Evolutionary conservation across 345 rosid genomes (phyloP), one percentile per base, ranked within the genome.

Genomic region (Eucalyptus lansdowneana): DNA sequence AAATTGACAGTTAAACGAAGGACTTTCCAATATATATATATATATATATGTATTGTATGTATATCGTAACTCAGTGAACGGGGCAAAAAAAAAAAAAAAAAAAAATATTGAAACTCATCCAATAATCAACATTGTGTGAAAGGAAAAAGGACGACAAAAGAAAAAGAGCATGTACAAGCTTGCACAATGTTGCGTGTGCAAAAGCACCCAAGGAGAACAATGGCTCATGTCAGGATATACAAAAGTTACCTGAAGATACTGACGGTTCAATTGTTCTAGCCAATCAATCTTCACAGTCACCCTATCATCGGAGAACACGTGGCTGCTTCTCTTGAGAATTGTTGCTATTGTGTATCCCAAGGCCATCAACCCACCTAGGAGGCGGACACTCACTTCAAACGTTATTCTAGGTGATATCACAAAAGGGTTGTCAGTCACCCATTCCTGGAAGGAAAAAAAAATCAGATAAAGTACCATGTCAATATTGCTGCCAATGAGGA

Each of bases 341-440:
- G 99, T 89, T 88, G 99, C 97, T 93, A 98, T 97, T 81, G 99
- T 98, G 92, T 98, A 98, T 90, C 99, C 99, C 92, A 98, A 89
- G 67, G 99, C 98, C 99, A 98, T 98, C 86, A 98, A 95, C 90
- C 99, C 99, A 91, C 99, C 99, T 87, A 98, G 99, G 89, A 98
- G 98, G 86, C 99, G 98, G 87, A 98, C 99, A 58, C 97, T 95
- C 80, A 97, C 99, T 96, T 96, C 99, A 93, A 98, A 98, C 27
- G 98, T 97, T 90, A 98, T 98, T 93, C 99, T 95, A 86, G 99
- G 99, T 56, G 99, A 98, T 92, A 98, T 98, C 60, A 98, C 98
- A 93, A 98, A 98, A 60, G 99, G 99, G 90, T n/a, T 90, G 94
- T 98, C 99, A 4, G 96, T 96, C 92, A 96, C 98, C 98, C 97